A percentile compares a stretch with the other conserved stretches of the same genome.
Evolutionary conservation across 2,329 filamentous ascomycete species (phyloP).

Genomic region (Aspergillus fischeri): DNA sequence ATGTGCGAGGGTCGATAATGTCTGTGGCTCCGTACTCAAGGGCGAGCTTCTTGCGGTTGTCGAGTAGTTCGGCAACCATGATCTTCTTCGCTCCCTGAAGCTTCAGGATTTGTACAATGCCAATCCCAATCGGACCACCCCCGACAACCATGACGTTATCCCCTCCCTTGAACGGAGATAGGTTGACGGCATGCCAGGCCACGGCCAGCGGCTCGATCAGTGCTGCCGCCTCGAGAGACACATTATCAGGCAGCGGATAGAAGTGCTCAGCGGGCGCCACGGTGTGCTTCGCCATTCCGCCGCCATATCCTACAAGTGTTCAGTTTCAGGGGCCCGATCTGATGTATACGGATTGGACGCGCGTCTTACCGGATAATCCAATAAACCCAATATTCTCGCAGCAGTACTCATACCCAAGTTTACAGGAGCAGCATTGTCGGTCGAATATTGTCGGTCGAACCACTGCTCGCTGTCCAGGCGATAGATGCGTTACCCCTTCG

Average conservation of each 20-base stretch:
- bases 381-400: slow-evolving; percentile 56
- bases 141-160: slow-evolving; percentile 55
- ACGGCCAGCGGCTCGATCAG: slow-evolving; percentile 62
- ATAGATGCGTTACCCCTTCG: slow-evolving; percentile 46
- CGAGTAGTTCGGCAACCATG: slow-evolving; percentile 55
- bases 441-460: slow-evolving; percentile 51
- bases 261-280: slow-evolving; percentile 24
- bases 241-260: slow-evolving; percentile 20
- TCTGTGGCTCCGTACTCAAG: slow-evolving; percentile 53
- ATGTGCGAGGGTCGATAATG: slow-evolving; percentile 49
- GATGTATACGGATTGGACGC: too few species aligned
- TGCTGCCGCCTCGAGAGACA: slow-evolving; percentile 47
- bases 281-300: slow-evolving; percentile 25
- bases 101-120: slow-evolving; percentile 55
- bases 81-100: slow-evolving; percentile 52
- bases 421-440: slow-evolving; percentile 39
- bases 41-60: slow-evolving; percentile 49
- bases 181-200: slow-evolving; percentile 59
- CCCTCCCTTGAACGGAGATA: slow-evolving; percentile 44
- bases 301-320: slow-evolving; percentile 20
- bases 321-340: background rate
- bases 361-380: slow-evolving; percentile 41
- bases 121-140: slow-evolving; percentile 60
- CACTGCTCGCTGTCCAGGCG: slow-evolving; percentile 42
- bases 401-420: slow-evolving; percentile 57